A percentile compares a stretch with the other conserved stretches of the same genome.
These are phyloP conservation scores for Yamadazyma conglobata DNA, from an alignment of 1,139 yeast species.

Conservation along the genomic window DNA sequence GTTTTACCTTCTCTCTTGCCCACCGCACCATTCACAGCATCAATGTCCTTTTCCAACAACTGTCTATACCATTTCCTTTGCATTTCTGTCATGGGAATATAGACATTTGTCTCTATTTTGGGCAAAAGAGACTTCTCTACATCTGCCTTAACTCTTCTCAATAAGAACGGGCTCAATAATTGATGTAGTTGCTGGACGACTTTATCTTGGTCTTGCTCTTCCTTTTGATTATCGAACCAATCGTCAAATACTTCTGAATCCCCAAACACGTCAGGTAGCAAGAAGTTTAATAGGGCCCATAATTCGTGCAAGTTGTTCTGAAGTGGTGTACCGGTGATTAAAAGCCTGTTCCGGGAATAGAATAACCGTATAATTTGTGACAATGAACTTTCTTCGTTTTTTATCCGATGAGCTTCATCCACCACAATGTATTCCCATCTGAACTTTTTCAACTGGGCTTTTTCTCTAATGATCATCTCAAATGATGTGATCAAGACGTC, in stretches of 20 bases:
- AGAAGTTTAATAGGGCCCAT: slow-evolving; percentile 90
- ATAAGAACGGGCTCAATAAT: slow-evolving; percentile 78
- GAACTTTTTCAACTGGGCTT: slow-evolving; percentile 71
- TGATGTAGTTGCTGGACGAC: slow-evolving; percentile 85
- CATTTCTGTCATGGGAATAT: slow-evolving; percentile 94
- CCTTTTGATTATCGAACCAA: slow-evolving; percentile 60
- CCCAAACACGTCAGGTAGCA: slow-evolving; percentile 91
- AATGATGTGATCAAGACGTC: slow-evolving; percentile 89
- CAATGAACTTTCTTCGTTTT: slow-evolving; percentile 86
- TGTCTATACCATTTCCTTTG: slow-evolving; percentile 89
- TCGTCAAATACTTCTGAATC: slow-evolving; percentile 87
- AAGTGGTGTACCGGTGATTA: slow-evolving; percentile 94
- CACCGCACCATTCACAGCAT: slow-evolving; percentile 90
- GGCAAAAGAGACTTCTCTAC: slow-evolving; percentile 90
- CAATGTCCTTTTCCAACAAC: slow-evolving; percentile 86
- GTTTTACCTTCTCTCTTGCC: slow-evolving; percentile 92
- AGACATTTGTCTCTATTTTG: slow-evolving; percentile 83
- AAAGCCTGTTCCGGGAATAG: slow-evolving; percentile 75
- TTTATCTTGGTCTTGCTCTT: slow-evolving; percentile 51
- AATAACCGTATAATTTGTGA: slow-evolving; percentile 88
- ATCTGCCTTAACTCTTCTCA: slow-evolving; percentile 87
- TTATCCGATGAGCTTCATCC: slow-evolving; percentile 96
- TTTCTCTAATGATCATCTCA: slow-evolving; percentile 90
- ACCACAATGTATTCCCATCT: slow-evolving; percentile 93
- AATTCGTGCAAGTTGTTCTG: slow-evolving; percentile 93